These are phyloP conservation scores for Umbelopsis isabellina DNA, from an alignment of 192 early-diverging fungal species.

Conservation along the genomic window DNA sequence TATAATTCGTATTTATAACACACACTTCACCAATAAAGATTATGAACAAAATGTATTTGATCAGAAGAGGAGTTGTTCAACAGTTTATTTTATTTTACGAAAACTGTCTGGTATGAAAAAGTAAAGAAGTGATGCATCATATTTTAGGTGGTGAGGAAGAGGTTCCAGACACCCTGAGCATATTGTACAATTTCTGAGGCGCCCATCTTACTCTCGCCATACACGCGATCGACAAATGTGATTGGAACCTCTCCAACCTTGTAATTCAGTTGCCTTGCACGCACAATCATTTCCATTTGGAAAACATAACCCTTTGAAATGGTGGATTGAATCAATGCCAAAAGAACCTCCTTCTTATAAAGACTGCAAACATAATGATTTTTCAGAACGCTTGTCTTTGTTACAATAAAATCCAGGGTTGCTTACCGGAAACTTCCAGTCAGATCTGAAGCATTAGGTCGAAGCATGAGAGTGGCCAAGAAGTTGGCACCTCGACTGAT, in stretches of 20 bases:
- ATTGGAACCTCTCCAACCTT: slow-evolving; percentile 93
- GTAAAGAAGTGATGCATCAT: slow-evolving; percentile 1
- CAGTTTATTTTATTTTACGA: too few relatives aligned
- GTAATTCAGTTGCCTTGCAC: slow-evolving; percentile 88
- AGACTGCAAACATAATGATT: slow-evolving; percentile 49
- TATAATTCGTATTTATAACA: background rate
- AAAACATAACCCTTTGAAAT: slow-evolving; percentile 98
- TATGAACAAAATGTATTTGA: too few relatives aligned
- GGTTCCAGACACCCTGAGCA: slow-evolving; percentile 84
- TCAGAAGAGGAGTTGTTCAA: too few relatives aligned
- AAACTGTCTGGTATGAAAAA: background rate
- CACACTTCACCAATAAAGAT: too few relatives aligned
- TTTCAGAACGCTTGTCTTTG: background rate
- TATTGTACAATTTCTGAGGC: slow-evolving; percentile 94
- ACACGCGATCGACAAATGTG: slow-evolving; percentile 98
- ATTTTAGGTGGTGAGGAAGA: slow-evolving; percentile 71
- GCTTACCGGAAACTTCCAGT: slow-evolving; percentile 89
- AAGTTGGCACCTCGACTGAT: slow-evolving; percentile 93
- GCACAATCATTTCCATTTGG: slow-evolving; percentile 99
- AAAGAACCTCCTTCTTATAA: slow-evolving; percentile 91
- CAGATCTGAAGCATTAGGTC: slow-evolving; percentile 90
- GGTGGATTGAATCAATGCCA: slow-evolving; percentile 82
- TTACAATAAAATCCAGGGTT: too few relatives aligned
- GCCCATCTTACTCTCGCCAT: slow-evolving; percentile 95
- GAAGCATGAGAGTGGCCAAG: slow-evolving; percentile 84